A percentile compares a stretch with the other conserved stretches of the same genome.
phyloP scores from a whole-genome alignment of 2,329 filamentous ascomycete species.

The Colletotrichum sp. region DNA sequence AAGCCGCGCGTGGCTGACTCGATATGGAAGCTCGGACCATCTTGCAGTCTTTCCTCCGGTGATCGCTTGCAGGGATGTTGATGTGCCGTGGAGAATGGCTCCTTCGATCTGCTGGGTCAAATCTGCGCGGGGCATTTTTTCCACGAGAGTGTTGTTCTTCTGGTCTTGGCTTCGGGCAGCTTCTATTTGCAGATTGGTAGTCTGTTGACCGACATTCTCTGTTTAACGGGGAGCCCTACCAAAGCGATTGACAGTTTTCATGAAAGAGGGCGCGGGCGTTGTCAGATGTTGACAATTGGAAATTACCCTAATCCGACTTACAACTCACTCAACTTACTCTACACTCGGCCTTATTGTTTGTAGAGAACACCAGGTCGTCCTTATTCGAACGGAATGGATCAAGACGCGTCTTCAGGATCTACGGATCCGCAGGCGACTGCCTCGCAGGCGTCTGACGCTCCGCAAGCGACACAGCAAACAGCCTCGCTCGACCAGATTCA shows the following conservation, averaged over 20 bases:
- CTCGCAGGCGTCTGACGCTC: not conserved
- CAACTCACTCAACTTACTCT: not conserved
- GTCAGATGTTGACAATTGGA: not conserved
- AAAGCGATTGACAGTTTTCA: not conserved
- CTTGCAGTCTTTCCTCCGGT: not conserved
- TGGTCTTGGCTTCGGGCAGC: not conserved
- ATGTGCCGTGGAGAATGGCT: not conserved
- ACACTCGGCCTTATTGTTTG: not conserved
- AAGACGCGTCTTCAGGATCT: not conserved
- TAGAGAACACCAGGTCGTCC: not conserved
- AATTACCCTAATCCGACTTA: not conserved
- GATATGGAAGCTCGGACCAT: conserved; percentile 3
- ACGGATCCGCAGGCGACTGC: not conserved
- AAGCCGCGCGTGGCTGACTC: conserved; percentile 18
- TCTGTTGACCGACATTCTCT: not conserved
- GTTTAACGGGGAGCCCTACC: not conserved
- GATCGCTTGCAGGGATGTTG: not conserved
- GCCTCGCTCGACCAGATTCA: conserved; percentile 55
- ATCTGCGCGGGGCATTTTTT: conserved; percentile 18
- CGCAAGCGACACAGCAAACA: conserved; percentile 1
- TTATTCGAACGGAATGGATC: not conserved
- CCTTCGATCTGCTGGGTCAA: conserved; percentile 8
- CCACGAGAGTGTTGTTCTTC: not conserved
- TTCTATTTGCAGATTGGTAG: not conserved
- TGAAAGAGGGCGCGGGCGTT: not conserved